Conservation (phyloP, 2,329 filamentous ascomycete genomes). For the Daldinia sp. region DNA sequence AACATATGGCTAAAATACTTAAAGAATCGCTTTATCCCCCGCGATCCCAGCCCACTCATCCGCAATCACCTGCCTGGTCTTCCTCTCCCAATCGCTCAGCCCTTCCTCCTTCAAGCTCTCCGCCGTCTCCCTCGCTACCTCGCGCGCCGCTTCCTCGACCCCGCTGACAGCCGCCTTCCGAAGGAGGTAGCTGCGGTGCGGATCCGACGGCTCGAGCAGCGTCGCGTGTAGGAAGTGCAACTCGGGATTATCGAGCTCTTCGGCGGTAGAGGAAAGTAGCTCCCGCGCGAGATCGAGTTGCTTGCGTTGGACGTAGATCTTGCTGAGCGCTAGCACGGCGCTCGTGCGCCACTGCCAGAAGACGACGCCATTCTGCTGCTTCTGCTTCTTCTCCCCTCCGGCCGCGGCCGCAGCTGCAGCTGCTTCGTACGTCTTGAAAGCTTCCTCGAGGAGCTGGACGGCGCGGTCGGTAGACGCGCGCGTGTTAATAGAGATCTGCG, state of each 20-base stretch:
- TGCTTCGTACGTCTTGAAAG: not conserved
- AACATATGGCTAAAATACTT: too few species aligned
- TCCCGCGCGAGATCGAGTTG: slow-evolving; percentile 44
- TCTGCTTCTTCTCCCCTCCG: not conserved
- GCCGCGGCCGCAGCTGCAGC: not conserved
- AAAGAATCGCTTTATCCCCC: slow-evolving; percentile 26
- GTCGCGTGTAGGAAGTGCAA: slow-evolving; percentile 48
- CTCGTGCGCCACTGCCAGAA: slow-evolving; percentile 54
- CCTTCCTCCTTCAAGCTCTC: slow-evolving; percentile 26
- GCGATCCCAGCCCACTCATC: slow-evolving; percentile 45
- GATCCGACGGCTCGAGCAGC: slow-evolving; percentile 44
- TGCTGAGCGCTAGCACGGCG: slow-evolving; percentile 51
- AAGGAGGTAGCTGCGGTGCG: slow-evolving; percentile 46
- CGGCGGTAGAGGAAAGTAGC: slow-evolving; percentile 45
- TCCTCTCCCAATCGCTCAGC: slow-evolving; percentile 37
- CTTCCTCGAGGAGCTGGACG: slow-evolving; percentile 47
- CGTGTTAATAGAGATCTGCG: slow-evolving; percentile 39
- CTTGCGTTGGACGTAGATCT: slow-evolving; percentile 43
- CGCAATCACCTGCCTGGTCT: slow-evolving; percentile 34
- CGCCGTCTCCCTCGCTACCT: slow-evolving; percentile 44
- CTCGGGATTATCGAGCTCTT: slow-evolving; percentile 50
- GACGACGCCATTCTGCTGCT: not conserved
- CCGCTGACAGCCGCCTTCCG: slow-evolving; percentile 52
- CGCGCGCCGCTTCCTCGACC: slow-evolving; percentile 44
- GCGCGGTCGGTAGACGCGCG: slow-evolving; percentile 44